Evolutionary conservation across 495 filamentous ascomycete species (phyloP), one percentile per base, ranked within the genome.

Genomic region (Xylaria cubensis): DNA sequence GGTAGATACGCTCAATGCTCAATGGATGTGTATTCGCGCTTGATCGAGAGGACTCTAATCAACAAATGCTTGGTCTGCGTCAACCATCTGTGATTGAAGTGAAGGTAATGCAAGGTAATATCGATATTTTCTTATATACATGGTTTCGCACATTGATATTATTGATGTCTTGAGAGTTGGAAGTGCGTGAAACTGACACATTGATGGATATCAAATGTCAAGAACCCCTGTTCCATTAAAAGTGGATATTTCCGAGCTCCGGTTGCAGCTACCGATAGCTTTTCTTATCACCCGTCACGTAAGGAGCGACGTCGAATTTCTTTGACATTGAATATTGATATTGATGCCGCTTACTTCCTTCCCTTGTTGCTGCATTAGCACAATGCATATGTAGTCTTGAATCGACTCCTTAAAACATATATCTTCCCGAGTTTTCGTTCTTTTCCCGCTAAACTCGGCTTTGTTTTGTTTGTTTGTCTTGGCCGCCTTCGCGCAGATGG

Each of bases 401-500:
- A 12, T 21, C 13, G 13, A 4, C n/a, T 19, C 56, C 26, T 21
- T 0, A 24, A 3, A 42, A n/a, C 9, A n/a, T 7, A 21, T 34
- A 10, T 34, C 48, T n/a, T 24, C 17, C 8, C 0, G 12, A 8
- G 12, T 8, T 64, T 46, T 42, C 29, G 3, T 26, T 21, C 39
- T 19, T 24, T 46, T 26, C 24, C 53, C 41, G 29, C 29, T 32
- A 67, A 32, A 13, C 17, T 36, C 24, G 42, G 39, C 66, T 34
- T 34, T 48, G 24, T 24, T 48, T 32, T 32, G 24, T 19, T 41
- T 6, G 10, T 41, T 41, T 6, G 10, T 41, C 34, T 42, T 7
- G 19, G 19, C 19, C 26, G 19, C 9, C 32, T 67, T 46, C 26
- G 29, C 44, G n/a, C 42, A n/a, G 17, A 74, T 77, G 77, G 72